These are phyloP conservation scores for Claviceps cyperi DNA, from an alignment of 2,329 filamentous ascomycete species.

Conservation along the genomic window DNA sequence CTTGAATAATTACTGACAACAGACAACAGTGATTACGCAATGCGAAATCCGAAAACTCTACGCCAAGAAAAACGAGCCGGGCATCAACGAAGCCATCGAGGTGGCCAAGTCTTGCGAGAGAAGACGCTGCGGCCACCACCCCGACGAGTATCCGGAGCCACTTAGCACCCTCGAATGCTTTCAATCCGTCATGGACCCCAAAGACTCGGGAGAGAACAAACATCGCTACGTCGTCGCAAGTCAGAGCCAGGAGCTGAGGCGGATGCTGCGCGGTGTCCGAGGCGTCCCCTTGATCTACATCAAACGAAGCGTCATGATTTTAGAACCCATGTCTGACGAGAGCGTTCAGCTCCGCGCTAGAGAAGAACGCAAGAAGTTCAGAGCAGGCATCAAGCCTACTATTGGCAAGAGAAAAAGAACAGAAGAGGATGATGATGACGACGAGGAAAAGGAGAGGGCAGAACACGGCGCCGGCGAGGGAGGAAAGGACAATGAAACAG, in stretches of 20 bases:
- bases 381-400: conserved; percentile 46
- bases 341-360: conserved; percentile 48
- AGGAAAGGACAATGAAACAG: conserved; percentile 18
- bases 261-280: conserved; percentile 47
- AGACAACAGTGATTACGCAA: conserved; percentile 54
- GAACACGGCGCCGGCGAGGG: conserved; percentile 12
- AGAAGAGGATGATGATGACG: conserved; percentile 17
- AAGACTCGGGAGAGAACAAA: conserved; percentile 56
- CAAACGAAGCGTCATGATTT: conserved; percentile 57
- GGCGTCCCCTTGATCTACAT: conserved; percentile 71
- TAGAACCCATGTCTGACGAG: conserved; percentile 57
- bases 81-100: conserved; percentile 47
- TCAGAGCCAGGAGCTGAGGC: conserved; percentile 51
- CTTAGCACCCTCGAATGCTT: conserved; percentile 58
- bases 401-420: conserved; percentile 36
- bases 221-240: conserved; percentile 66
- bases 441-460: conserved; percentile 10
- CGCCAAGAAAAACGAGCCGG: conserved; percentile 39
- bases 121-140: conserved; percentile 64
- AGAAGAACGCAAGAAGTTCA: conserved; percentile 63
- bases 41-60: conserved; percentile 73
- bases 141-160: conserved; percentile 55
- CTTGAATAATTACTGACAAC: conserved; percentile 12
- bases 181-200: conserved; percentile 62
- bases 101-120: conserved; percentile 64